Base-by-base conservation (phyloP, 768 basidiomycete species). In the Suillus clintonianus region DNA sequence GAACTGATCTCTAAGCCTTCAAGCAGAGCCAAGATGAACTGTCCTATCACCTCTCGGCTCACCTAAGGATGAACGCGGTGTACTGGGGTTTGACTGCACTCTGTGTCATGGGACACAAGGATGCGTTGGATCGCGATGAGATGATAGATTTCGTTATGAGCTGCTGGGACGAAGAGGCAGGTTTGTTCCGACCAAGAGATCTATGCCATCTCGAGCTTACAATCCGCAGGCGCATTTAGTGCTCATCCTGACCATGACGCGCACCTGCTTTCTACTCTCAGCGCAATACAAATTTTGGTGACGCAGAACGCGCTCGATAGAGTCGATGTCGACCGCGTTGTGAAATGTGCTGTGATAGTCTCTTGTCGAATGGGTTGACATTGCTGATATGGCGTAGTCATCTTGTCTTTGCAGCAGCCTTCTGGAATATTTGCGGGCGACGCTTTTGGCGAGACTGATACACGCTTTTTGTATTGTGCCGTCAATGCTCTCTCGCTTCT, bases 81-180 rank as follows among this genome's bases (percentile, higher is more conserved):
- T 99, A 97, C 76, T 99, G 97, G 97, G 97, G 95, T 9, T 80
- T 95, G 45, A 94, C 91, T 0, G 95, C 97, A 0, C 79, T 97
- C 3, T 91, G 84, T 42, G 81, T 95, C 53, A 91, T 99, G 89
- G 86, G 83, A 1, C 85, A 84, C 51, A 80, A 86, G 61, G 90
- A 95, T 56, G 94, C 94, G 0, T 79, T 99, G 59, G 85, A 91
- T 68, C 79, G 89, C 45, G 87, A 94, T 30, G 94, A 94, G 66
- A 92, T 92, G 84, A 85, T 99, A 36, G 83, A 83, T 3, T 99
- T 92, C 73, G 94, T 98, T 59, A 85, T 95, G 88, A 89, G 88
- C 68, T 99, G 97, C 75, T 99, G 95, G 95, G 91, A 97, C 70
- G 90, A 95, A 13, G 87, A 93, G 77, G 86, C 87, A 79, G 96